Conservation (phyloP, 2,329 filamentous ascomycete genomes). For the Esteya vermicola region DNA sequence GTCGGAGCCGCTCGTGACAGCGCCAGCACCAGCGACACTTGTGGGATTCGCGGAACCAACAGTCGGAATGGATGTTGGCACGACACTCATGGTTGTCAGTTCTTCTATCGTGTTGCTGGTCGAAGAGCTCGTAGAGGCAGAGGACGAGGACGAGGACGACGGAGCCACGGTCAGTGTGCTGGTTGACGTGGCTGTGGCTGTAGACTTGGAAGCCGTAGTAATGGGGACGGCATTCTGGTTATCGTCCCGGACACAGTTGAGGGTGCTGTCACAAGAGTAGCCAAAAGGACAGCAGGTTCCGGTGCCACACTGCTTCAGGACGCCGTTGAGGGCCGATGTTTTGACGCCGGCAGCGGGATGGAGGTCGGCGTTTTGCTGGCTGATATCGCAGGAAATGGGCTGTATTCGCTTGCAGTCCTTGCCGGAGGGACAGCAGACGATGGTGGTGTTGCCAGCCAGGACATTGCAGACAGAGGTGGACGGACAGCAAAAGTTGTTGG, state of each 20-base stretch:
- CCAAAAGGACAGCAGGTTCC: slow-evolving; percentile 58
- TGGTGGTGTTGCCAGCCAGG: slow-evolving; percentile 50
- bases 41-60: slow-evolving; percentile 12
- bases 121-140: too few relatives aligned
- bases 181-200: neutral
- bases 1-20: slow-evolving; percentile 6
- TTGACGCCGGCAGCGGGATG: slow-evolving; percentile 49
- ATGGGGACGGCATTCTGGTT: slow-evolving; percentile 29
- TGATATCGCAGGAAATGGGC: slow-evolving; percentile 50
- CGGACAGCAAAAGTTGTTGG: slow-evolving; percentile 54
- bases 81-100: neutral
- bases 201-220: slow-evolving; percentile 10
- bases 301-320: slow-evolving; percentile 41
- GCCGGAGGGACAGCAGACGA: slow-evolving; percentile 54
- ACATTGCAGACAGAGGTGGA: slow-evolving; percentile 37
- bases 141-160: too few relatives aligned
- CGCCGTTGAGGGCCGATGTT: slow-evolving; percentile 44
- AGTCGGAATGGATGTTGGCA: slow-evolving; percentile 4
- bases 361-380: slow-evolving; percentile 44
- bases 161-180: too few relatives aligned
- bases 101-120: too few relatives aligned
- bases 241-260: slow-evolving; percentile 34
- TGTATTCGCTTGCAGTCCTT: slow-evolving; percentile 44
- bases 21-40: slow-evolving; percentile 5
- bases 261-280: slow-evolving; percentile 42